Evolutionary conservation across 306 rosid species (phyloP).

Genomic region (Calophaca sinica): DNA sequence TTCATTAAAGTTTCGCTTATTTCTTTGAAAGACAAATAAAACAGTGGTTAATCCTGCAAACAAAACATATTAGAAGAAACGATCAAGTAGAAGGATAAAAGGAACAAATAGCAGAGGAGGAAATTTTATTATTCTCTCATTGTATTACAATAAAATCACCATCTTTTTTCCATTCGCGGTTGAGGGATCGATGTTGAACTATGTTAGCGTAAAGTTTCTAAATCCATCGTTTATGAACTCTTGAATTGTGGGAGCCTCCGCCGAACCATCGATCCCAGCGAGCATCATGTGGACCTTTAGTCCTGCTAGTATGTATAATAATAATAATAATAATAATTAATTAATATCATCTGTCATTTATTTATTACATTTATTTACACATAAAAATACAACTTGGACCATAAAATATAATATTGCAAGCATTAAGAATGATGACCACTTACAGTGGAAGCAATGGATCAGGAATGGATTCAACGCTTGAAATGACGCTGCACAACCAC

Average conservation of each 20-base stretch:
- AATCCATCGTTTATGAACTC: slow-evolving; percentile 75
- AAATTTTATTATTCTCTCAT: neutral
- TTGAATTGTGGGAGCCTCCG: slow-evolving; percentile 62
- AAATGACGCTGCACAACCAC: slow-evolving; percentile 59
- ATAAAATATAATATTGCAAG: neutral
- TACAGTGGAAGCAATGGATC: slow-evolving; percentile 88
- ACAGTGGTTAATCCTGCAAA: neutral
- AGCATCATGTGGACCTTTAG: slow-evolving; percentile 54
- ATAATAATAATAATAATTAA: neutral
- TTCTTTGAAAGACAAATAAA: neutral
- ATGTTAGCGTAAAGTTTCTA: slow-evolving; percentile 17
- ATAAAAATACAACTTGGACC: slow-evolving; percentile 19
- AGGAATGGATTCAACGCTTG: slow-evolving; percentile 65
- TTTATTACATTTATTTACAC: no score
- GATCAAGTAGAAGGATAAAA: neutral
- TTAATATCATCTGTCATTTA: neutral
- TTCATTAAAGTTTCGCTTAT: no score
- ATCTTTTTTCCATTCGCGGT: neutral
- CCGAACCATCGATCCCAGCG: slow-evolving; percentile 83
- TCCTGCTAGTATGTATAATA: slow-evolving; percentile 46
- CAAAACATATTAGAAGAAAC: neutral
- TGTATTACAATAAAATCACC: slow-evolving; percentile 1
- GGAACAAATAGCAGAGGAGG: neutral
- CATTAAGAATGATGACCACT: slow-evolving; percentile 35
- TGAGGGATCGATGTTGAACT: slow-evolving; percentile 16